Evolutionary conservation across 1,284 basidiomycete genomes (phyloP).

Genomic region (Laetiporus sulphureus): DNA sequence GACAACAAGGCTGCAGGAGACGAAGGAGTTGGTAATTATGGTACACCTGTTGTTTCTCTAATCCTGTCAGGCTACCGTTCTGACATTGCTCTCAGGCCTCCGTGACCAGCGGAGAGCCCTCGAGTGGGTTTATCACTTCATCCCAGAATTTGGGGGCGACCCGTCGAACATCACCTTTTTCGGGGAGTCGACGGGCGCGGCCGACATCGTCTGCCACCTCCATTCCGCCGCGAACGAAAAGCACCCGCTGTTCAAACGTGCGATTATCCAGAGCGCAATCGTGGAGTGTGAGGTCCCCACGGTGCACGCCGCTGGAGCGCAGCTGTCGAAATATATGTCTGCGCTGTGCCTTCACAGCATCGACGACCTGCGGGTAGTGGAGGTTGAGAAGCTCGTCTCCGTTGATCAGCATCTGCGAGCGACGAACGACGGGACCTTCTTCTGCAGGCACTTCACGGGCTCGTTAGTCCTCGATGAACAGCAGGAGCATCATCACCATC

Average conservation of each 20-base stretch:
- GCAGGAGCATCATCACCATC: constrained; percentile 20
- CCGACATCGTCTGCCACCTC: constrained; percentile 66
- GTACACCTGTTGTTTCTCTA: constrained; percentile 29
- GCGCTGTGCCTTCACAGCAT: constrained; percentile 44
- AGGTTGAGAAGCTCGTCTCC: constrained; percentile 47
- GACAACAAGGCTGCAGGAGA: constrained; percentile 59
- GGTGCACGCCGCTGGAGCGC: constrained; percentile 54
- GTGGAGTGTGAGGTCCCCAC: constrained; percentile 56
- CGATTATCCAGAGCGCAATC: constrained; percentile 60
- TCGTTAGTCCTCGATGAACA: constrained; percentile 33
- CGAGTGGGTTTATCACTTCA: constrained; percentile 63
- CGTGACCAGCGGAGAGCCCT: constrained; percentile 65
- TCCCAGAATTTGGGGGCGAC: constrained; percentile 67
- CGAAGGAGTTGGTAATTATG: constrained; percentile 71
- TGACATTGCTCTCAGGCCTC: constrained; percentile 37
- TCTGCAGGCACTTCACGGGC: constrained; percentile 52
- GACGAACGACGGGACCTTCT: constrained; percentile 63
- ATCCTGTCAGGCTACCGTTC: background rate
- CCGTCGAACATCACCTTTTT: constrained; percentile 65
- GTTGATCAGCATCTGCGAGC: constrained; percentile 44
- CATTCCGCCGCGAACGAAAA: constrained; percentile 56
- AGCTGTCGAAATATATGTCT: constrained; percentile 54
- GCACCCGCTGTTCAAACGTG: constrained; percentile 55
- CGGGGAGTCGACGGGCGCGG: constrained; percentile 62
- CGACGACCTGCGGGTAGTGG: constrained; percentile 52